Conservation (phyloP, 2,329 filamentous ascomycete species). For the Neoarthrinium moseri region DNA sequence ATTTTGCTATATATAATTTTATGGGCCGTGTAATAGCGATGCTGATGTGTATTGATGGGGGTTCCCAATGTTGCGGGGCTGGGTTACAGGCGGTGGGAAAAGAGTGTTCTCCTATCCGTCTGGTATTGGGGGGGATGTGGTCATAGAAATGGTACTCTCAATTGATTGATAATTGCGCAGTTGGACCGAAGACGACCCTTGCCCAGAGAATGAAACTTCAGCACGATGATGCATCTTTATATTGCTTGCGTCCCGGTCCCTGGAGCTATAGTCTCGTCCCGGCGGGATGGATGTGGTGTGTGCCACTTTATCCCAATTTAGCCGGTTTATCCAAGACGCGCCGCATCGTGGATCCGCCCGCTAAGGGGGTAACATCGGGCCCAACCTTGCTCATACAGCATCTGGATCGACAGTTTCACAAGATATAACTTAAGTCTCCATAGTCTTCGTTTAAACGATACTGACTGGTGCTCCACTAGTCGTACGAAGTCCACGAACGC, state of each 20-base stretch:
- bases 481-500: no score
- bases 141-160: background rate
- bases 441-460: no score
- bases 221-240: background rate
- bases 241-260: background rate
- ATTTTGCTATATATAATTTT: constrained; percentile 24
- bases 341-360: background rate
- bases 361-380: no score
- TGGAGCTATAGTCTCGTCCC: background rate
- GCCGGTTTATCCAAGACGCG: constrained; percentile 12
- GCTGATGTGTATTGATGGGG: background rate
- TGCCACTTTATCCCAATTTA: constrained; percentile 15
- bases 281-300: constrained; percentile 7
- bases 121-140: constrained; percentile 19
- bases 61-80: constrained; percentile 22
- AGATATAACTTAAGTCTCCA: no score
- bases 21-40: background rate
- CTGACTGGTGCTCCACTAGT: no score
- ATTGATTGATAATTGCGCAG: no score
- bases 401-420: no score
- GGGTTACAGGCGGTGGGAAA: no score
- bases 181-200: background rate
- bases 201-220: background rate
- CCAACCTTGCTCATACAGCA: no score
- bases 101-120: no score